Percentiles rank a stretch among this genome's conserved stretches.
Conservation (phyloP, 2,329 filamentous ascomycete species). For the Colletotrichum shisoi region DNA sequence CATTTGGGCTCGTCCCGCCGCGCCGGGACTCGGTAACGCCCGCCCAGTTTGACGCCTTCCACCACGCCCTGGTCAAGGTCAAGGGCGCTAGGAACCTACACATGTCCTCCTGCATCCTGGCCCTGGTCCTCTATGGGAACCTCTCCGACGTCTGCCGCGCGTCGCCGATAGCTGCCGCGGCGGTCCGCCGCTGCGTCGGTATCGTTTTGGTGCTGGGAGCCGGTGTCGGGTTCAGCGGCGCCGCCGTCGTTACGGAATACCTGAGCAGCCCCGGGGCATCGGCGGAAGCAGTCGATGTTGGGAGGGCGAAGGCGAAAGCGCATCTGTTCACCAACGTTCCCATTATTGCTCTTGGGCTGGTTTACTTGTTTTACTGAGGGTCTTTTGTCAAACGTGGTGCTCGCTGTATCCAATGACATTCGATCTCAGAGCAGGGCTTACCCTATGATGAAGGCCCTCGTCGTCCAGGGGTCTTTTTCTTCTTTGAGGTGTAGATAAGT, state of each 20-base stretch:
- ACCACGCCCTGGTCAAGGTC: constrained; percentile 34
- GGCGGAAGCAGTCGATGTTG: constrained; percentile 17
- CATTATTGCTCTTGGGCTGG: constrained; percentile 25
- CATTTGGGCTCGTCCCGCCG: constrained; percentile 31
- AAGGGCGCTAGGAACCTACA: constrained; percentile 36
- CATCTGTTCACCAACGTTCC: constrained; percentile 28
- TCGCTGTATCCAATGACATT: accelerated
- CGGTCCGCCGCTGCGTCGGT: constrained; percentile 29
- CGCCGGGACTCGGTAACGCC: constrained; percentile 16
- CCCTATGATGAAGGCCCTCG: accelerated
- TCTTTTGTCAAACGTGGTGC: accelerated
- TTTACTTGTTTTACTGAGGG: constrained; percentile 15
- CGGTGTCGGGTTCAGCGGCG: constrained; percentile 30
- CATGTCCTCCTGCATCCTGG: constrained; percentile 33
- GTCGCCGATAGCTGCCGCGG: constrained; percentile 21
- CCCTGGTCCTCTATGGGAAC: constrained; percentile 23
- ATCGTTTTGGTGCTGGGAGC: constrained; percentile 29
- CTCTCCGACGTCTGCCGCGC: constrained; percentile 27
- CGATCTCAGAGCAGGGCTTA: accelerated
- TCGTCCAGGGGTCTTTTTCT: too few species aligned
- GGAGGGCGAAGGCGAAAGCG: constrained; percentile 24
- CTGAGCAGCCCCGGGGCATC: constrained; percentile 12
- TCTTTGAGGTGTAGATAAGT: too few species aligned
- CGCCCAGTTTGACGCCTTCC: constrained; percentile 33
- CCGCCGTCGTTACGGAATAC: constrained; percentile 25